phyloP scores from a whole-genome alignment of 441 rosid genomes.

The Pelargonium exstipulatum region DNA sequence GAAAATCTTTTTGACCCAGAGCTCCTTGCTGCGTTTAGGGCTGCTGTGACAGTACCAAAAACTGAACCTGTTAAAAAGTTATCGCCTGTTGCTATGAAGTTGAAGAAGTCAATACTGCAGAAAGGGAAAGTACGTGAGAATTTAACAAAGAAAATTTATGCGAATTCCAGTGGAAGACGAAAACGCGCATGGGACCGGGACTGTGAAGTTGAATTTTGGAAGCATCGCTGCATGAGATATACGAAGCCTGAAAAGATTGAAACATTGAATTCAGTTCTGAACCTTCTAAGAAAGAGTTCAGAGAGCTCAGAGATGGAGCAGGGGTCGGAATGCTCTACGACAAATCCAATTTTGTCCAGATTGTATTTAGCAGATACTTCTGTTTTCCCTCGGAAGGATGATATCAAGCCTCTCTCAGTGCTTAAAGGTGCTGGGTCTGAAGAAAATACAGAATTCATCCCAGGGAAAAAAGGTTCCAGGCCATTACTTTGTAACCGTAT shows the following conservation, averaged over 20 bases:
- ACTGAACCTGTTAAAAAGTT: slow-evolving; percentile 46
- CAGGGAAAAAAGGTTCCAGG: slow-evolving; percentile 30
- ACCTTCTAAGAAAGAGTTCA: slow-evolving; percentile 56
- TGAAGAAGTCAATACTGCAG: slow-evolving; percentile 77
- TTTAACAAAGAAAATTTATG: slow-evolving; percentile 92
- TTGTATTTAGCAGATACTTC: slow-evolving; percentile 95
- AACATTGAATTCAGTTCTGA: slow-evolving; percentile 86
- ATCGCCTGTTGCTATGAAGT: slow-evolving; percentile 58
- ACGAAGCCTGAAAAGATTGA: slow-evolving; percentile 88
- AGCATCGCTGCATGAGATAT: slow-evolving; percentile 75
- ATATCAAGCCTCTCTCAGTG: slow-evolving; percentile 72
- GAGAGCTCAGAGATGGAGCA: slow-evolving; percentile 35
- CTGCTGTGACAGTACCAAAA: slow-evolving; percentile 70
- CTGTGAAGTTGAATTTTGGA: slow-evolving; percentile 99
- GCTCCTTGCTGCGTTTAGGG: slow-evolving; percentile 90
- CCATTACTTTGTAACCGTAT: slow-evolving; percentile 29
- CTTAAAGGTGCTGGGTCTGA: slow-evolving; percentile 39
- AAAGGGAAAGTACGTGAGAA: slow-evolving; percentile 97
- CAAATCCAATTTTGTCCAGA: slow-evolving; percentile 81
- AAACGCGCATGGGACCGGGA: slow-evolving; percentile 93
- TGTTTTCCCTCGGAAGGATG: slow-evolving; percentile 84
- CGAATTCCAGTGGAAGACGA: slow-evolving; percentile 76
- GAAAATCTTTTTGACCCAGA: slow-evolving; percentile 75
- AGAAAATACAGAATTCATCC: slow-evolving; percentile 28
- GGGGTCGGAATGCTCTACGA: slow-evolving; percentile 40